Evolutionary conservation across 352 stramenopile genomes (phyloP).

Genomic region (Phytophthora colocasiae): DNA sequence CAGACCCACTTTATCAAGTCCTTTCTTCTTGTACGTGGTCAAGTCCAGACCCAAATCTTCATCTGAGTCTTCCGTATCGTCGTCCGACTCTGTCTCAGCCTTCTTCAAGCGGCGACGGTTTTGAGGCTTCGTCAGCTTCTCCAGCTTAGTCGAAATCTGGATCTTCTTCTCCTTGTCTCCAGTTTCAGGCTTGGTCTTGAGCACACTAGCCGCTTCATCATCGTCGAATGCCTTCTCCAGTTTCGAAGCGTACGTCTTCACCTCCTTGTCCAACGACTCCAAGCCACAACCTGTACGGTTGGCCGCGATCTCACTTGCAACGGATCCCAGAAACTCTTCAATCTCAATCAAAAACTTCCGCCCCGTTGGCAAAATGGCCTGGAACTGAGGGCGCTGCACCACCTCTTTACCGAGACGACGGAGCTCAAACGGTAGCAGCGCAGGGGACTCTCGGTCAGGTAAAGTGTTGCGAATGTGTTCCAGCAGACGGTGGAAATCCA

Average conservation of each 20-base stretch:
- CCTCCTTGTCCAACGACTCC: constrained; percentile 64
- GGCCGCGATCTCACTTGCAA: constrained; percentile 69
- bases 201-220: constrained; percentile 37
- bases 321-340: constrained; percentile 77
- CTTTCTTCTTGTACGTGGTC: constrained; percentile 71
- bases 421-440: constrained; percentile 86
- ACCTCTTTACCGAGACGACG: constrained; percentile 85
- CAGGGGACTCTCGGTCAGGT: constrained; percentile 69
- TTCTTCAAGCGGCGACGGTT: constrained; percentile 66
- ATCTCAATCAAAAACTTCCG: constrained; percentile 93
- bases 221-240: constrained; percentile 76
- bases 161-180: constrained; percentile 59
- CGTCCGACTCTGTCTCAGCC: constrained; percentile 43
- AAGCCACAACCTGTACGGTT: constrained; percentile 67
- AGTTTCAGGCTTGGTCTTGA: constrained; percentile 35
- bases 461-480: constrained; percentile 90
- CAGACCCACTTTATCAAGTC: constrained; percentile 65
- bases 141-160: constrained; percentile 66
- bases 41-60: constrained; percentile 59
- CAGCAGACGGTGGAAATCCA: constrained; percentile 96
- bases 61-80: constrained; percentile 59
- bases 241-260: constrained; percentile 72
- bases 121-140: constrained; percentile 58
- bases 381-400: constrained; percentile 82
- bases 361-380: constrained; percentile 87